Percentiles rank a stretch among this genome's conserved stretches.
These are phyloP conservation scores for Phytophthora gonapodyides DNA, from an alignment of 352 stramenopile species.

Conservation along the genomic window DNA sequence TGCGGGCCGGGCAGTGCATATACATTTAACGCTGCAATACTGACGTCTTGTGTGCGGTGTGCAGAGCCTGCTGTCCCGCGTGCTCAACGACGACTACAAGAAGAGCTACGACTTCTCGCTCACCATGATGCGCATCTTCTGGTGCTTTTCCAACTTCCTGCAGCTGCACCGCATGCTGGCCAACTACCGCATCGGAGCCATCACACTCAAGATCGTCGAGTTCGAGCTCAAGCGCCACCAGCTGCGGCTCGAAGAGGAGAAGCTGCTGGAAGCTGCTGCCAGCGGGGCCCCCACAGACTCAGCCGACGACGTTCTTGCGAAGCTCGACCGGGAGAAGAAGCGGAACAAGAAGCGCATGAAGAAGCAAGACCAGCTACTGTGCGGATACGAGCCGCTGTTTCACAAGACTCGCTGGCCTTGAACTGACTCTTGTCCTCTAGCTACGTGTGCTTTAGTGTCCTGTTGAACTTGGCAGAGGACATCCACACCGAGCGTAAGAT, in stretches of 20 bases:
- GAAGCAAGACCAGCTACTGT: slow-evolving; percentile 95
- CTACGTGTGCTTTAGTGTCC: slow-evolving; percentile 91
- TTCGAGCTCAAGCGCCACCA: slow-evolving; percentile 93
- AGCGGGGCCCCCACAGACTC: slow-evolving; percentile 31
- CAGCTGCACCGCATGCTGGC: slow-evolving; percentile 93
- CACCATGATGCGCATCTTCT: slow-evolving; percentile 95
- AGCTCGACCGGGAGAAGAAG: slow-evolving; percentile 82
- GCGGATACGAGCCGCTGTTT: slow-evolving; percentile 7
- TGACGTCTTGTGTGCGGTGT: neutral
- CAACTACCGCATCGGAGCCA: slow-evolving; percentile 93
- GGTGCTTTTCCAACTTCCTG: slow-evolving; percentile 95
- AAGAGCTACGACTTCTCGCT: slow-evolving; percentile 94
- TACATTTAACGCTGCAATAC: neutral
- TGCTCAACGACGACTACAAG: slow-evolving; percentile 96
- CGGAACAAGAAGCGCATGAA: slow-evolving; percentile 89
- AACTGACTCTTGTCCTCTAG: slow-evolving; percentile 30
- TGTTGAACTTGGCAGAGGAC: slow-evolving; percentile 95
- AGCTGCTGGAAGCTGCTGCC: slow-evolving; percentile 44
- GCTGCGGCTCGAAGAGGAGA: slow-evolving; percentile 76
- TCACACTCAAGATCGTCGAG: slow-evolving; percentile 95
- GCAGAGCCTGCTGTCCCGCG: slow-evolving; percentile 85
- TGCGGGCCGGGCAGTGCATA: slow-evolving; percentile 14
- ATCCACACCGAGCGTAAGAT: slow-evolving; percentile 95
- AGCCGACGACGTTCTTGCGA: slow-evolving; percentile 43
- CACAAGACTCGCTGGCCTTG: neutral